Evolutionary conservation across 2,329 filamentous ascomycete species (phyloP).

Genomic region (Hirsutella rhossiliensis): DNA sequence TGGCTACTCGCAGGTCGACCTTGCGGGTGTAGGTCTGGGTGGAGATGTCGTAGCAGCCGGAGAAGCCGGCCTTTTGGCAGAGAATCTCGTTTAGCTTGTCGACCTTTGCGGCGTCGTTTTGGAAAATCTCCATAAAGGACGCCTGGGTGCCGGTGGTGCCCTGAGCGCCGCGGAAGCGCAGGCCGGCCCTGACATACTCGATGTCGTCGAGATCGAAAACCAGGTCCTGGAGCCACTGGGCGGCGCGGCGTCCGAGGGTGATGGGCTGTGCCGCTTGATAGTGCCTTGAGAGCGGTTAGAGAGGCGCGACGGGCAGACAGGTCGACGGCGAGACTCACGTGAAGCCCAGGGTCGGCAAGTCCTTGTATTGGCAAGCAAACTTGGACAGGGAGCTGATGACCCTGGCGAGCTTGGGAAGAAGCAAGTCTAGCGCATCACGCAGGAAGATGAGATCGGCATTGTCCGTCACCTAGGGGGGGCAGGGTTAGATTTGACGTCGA

Average conservation of each 20-base stretch:
- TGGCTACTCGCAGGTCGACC: slow-evolving; percentile 69
- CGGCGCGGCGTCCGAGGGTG: slow-evolving; percentile 16
- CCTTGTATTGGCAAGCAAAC: slow-evolving; percentile 64
- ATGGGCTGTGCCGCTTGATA: slow-evolving; percentile 5
- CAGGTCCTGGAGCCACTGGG: slow-evolving; percentile 57
- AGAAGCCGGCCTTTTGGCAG: slow-evolving; percentile 43
- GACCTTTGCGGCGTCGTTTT: slow-evolving; percentile 34
- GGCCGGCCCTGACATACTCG: slow-evolving; percentile 52
- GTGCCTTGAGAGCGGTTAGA: slow-evolving; percentile 51
- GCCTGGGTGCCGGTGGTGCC: slow-evolving; percentile 68
- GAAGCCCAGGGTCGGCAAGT: slow-evolving; percentile 50
- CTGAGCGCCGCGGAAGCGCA: slow-evolving; percentile 62
- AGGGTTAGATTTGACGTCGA: not conserved
- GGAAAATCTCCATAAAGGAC: slow-evolving; percentile 44
- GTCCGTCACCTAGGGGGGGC: slow-evolving; percentile 43
- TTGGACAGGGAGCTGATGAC: slow-evolving; percentile 61
- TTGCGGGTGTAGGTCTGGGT: slow-evolving; percentile 65
- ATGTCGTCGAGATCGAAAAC: slow-evolving; percentile 61
- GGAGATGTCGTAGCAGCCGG: slow-evolving; percentile 38
- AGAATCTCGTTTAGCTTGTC: slow-evolving; percentile 43
- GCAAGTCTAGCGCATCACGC: slow-evolving; percentile 51
- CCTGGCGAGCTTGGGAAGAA: slow-evolving; percentile 66
- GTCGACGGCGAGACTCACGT: slow-evolving; percentile 26
- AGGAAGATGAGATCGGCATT: slow-evolving; percentile 68
- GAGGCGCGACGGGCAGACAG: not conserved